phyloP scores from a whole-genome alignment of 208 protist genomes.

The Crithidia acanthocephali region DNA sequence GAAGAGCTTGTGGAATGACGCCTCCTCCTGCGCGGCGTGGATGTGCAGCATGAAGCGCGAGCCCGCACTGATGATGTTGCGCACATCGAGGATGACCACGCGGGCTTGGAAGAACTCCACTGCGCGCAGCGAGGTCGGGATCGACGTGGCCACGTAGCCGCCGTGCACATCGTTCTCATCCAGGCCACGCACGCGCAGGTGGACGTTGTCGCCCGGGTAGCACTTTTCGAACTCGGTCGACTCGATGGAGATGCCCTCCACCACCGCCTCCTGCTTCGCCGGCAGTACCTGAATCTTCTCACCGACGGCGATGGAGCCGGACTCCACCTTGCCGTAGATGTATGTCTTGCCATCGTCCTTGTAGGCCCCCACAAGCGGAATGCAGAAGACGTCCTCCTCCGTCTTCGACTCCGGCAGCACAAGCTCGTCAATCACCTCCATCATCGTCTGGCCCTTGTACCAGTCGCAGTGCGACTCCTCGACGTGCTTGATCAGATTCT shows the following conservation, averaged over 20 bases:
- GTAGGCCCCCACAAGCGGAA: conserved; percentile 95
- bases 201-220: conserved; percentile 94
- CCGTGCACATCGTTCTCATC: conserved; percentile 87
- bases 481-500: conserved; percentile 93
- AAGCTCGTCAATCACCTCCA: conserved; percentile 93
- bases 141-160: conserved; percentile 92
- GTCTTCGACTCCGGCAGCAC: conserved; percentile 80
- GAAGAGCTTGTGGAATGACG: conserved; percentile 90
- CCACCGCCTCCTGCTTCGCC: conserved; percentile 67
- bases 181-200: conserved; percentile 89
- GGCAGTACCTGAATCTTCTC: conserved; percentile 91
- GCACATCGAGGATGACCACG: conserved; percentile 95
- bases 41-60: conserved; percentile 95
- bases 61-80: conserved; percentile 95
- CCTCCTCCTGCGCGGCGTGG: conserved; percentile 95
- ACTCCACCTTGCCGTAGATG: conserved; percentile 96
- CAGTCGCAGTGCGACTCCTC: conserved; percentile 84
- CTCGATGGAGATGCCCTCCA: conserved; percentile 92
- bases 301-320: conserved; percentile 89
- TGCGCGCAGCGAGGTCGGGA: conserved; percentile 78
- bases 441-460: conserved; percentile 92
- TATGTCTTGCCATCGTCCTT: conserved; percentile 95
- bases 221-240: conserved; percentile 90
- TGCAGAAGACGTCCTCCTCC: conserved; percentile 87
- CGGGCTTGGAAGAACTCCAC: conserved; percentile 95